Evolutionary conservation across 2,329 filamentous ascomycete genomes (phyloP).

Genomic region (Fusarium sp.): DNA sequence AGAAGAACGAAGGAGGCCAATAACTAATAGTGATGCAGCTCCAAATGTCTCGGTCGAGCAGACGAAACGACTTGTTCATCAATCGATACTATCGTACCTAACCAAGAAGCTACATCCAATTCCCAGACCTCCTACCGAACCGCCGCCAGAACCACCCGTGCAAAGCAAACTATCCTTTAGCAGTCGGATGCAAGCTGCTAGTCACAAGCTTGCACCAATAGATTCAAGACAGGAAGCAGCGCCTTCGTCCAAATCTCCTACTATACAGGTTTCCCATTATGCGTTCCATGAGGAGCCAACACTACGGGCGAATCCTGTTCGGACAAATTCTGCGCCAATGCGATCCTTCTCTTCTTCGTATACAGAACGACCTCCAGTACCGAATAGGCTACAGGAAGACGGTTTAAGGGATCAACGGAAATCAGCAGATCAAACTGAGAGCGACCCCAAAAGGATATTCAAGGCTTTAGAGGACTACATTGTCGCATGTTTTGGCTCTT

Average conservation of each 20-base stretch:
- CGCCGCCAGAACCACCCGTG: constrained; percentile 17
- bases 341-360: constrained; percentile 60
- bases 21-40: constrained; percentile 35
- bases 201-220: constrained; percentile 8
- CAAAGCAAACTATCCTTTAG: constrained; percentile 36
- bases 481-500: constrained; percentile 72
- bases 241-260: constrained; percentile 23
- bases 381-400: constrained; percentile 24
- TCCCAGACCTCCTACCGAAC: constrained; percentile 24
- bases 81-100: constrained; percentile 50
- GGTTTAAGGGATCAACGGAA: constrained; percentile 24
- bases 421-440: constrained; percentile 28
- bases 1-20: background rate
- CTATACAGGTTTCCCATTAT: constrained; percentile 40
- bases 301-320: constrained; percentile 48
- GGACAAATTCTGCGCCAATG: constrained; percentile 32
- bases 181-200: constrained; percentile 31
- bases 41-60: constrained; percentile 50
- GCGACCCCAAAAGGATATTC: constrained; percentile 72
- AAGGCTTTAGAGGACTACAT: constrained; percentile 83
- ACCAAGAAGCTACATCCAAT: constrained; percentile 39
- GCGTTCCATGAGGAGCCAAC: constrained; percentile 54
- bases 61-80: constrained; percentile 48
- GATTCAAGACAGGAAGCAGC: constrained; percentile 9
- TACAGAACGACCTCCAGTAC: constrained; percentile 51